Evolutionary conservation across 2,329 filamentous ascomycete species (phyloP), one percentile per base, ranked within the genome.

Genomic region (Podosphaera fusca): DNA sequence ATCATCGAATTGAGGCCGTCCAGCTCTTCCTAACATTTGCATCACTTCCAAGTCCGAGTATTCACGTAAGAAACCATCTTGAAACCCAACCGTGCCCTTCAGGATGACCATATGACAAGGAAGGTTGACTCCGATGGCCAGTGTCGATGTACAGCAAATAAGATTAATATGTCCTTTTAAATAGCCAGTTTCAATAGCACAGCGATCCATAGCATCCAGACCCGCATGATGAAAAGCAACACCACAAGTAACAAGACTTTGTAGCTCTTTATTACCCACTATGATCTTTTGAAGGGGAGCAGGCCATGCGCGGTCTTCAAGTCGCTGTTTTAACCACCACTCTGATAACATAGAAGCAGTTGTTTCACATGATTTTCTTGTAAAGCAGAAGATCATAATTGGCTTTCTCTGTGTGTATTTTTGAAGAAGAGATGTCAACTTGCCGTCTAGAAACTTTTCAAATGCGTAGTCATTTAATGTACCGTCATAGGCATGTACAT

Each of bases 11-110:
- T 94, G 87, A 4, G 87, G 87, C 29, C 87, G 75, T 1, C 87
- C 87, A 55, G 87, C 87, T 60, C 87, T 80, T 5, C 87, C 87
- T 54, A 94, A 76, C 87, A 94, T 94, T 64, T 94, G 87, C 82
- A 90, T 90, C 60, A 90, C 77, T 62, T 94, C 87, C 4, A 94
- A 72, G 65, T 92, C 86, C 0, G 85, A 81, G 62, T 87, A 88
- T 66, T 92, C 85, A 57, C 80, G 77, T 42, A 78, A 64, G 5
- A 74, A 73, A 10, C 75, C 73, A 58, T 80, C 76, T 58, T 79
- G 77, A 68, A 80, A 89, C 0, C 75, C 73, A 2, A 81, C 75
- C 0, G 87, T 94, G 30, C 85, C 85, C 67, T 94, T 94, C 57
- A 94, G 77, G 8, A 94, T 80, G 3, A 89, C 86, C 2, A 89